These are phyloP conservation scores for Knufia fluminis DNA, from an alignment of 2,329 filamentous ascomycete species.

Conservation along the genomic window DNA sequence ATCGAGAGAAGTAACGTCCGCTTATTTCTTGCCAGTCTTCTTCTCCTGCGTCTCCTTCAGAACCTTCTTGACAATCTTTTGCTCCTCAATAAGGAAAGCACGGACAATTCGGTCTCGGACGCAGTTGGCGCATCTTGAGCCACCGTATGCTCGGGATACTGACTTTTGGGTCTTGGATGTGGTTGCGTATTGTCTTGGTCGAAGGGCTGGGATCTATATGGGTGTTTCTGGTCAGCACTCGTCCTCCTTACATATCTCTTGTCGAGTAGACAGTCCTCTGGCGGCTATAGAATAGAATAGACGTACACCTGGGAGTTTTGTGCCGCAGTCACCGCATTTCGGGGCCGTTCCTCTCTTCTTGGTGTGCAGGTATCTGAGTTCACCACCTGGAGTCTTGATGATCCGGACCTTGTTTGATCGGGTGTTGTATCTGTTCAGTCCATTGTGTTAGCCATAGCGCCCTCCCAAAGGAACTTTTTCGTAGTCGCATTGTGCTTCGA, in stretches of 20 bases:
- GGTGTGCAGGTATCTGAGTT: constrained; percentile 94
- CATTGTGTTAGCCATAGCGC: constrained; percentile 8
- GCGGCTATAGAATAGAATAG: constrained; percentile 10
- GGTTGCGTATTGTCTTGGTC: constrained; percentile 93
- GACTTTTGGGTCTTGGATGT: constrained; percentile 99
- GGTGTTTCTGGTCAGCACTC: constrained; percentile 1
- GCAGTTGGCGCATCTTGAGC: constrained; percentile 96
- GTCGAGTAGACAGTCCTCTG: too few relatives aligned
- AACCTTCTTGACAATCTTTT: constrained; percentile 99
- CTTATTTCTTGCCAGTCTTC: constrained; percentile 53
- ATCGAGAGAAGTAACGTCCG: neutral
- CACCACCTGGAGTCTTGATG: constrained; percentile 92
- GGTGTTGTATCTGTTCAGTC: constrained; percentile 77
- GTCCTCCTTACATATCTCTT: neutral
- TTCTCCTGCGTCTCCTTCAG: constrained; percentile 92
- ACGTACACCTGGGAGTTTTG: constrained; percentile 97
- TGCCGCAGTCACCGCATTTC: constrained; percentile 98
- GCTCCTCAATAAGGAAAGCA: constrained; percentile 99
- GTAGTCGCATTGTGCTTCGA: constrained; percentile 17
- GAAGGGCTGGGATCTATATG: constrained; percentile 78
- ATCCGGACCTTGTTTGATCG: constrained; percentile 92
- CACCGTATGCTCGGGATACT: constrained; percentile 95
- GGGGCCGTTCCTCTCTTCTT: constrained; percentile 98
- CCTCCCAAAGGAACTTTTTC: neutral
- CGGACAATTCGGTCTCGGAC: constrained; percentile 96